Evolutionary conservation across 768 basidiomycete species (phyloP).

Genomic region (Kwoniella mangroviensis): DNA sequence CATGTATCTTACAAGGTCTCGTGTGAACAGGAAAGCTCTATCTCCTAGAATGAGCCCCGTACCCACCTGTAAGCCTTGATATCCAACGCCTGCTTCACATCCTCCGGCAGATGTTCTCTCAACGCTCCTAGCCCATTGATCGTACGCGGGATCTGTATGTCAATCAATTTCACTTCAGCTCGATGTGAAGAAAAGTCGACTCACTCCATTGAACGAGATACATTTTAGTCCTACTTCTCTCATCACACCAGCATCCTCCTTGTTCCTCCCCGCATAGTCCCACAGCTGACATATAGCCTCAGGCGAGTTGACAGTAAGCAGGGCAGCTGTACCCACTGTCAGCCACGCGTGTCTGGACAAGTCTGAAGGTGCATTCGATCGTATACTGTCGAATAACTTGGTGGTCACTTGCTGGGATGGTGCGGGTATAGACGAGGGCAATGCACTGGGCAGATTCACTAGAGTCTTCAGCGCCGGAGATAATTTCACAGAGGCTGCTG

Average conservation of each 20-base stretch:
- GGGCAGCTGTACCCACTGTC: conserved; percentile 71
- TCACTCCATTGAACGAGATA: conserved; percentile 67
- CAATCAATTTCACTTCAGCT: not conserved
- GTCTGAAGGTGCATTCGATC: conserved; percentile 27
- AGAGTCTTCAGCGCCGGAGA: conserved; percentile 68
- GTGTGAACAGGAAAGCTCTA: not conserved
- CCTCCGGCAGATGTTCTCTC: conserved; percentile 75
- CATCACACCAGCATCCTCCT: conserved; percentile 63
- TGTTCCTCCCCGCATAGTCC: conserved; percentile 65
- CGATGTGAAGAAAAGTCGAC: conserved; percentile 7
- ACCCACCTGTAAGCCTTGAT: conserved; percentile 70
- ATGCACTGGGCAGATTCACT: conserved; percentile 45
- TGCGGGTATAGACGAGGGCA: conserved; percentile 69
- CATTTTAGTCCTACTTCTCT: conserved; percentile 88
- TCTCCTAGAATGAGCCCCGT: conserved; percentile 1
- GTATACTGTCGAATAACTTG: conserved; percentile 45
- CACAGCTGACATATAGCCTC: conserved; percentile 79
- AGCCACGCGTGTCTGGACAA: conserved; percentile 37
- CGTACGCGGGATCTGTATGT: conserved; percentile 62
- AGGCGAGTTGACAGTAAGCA: conserved; percentile 81
- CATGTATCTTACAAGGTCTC: not conserved
- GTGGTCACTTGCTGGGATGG: conserved; percentile 66
- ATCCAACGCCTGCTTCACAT: conserved; percentile 73
- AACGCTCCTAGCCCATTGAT: conserved; percentile 81
- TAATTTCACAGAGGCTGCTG: conserved; percentile 55